Conservation (phyloP, 1,284 basidiomycete species). For the Bjerkandera adusta region DNA sequence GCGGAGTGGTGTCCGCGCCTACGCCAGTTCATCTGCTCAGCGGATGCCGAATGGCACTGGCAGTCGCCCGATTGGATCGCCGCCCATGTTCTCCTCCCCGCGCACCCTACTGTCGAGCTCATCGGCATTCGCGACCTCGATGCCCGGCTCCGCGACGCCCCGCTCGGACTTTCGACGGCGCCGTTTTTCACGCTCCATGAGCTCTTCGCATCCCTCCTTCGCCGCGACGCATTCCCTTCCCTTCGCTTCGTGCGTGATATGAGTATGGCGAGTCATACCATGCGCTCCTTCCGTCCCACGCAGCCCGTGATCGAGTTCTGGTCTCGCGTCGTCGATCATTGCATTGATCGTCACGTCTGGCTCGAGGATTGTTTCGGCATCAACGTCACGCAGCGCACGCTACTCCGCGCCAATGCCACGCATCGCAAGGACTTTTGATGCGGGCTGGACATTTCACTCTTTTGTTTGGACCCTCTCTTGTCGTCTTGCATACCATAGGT, state of each 20-base stretch:
- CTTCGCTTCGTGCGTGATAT: slow-evolving; percentile 64
- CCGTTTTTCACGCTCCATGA: slow-evolving; percentile 65
- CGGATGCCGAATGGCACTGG: slow-evolving; percentile 80
- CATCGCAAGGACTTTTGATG: too few relatives aligned
- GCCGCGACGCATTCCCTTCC: slow-evolving; percentile 56
- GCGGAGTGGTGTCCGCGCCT: slow-evolving; percentile 65
- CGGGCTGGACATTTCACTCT: background rate
- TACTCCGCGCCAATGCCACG: slow-evolving; percentile 29
- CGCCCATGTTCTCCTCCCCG: slow-evolving; percentile 67
- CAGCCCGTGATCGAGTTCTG: slow-evolving; percentile 46
- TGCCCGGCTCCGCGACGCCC: slow-evolving; percentile 48
- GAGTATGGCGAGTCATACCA: slow-evolving; percentile 30
- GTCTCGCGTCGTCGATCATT: slow-evolving; percentile 44
- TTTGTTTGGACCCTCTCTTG: too few relatives aligned
- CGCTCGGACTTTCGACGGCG: slow-evolving; percentile 28
- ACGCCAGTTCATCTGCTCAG: slow-evolving; percentile 65
- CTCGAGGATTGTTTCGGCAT: slow-evolving; percentile 53
- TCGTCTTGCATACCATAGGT: too few relatives aligned
- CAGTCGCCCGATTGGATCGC: slow-evolving; percentile 74
- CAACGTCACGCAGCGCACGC: slow-evolving; percentile 31
- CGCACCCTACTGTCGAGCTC: slow-evolving; percentile 57
- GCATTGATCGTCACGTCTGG: slow-evolving; percentile 48
- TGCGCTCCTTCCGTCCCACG: slow-evolving; percentile 29
- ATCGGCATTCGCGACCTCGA: slow-evolving; percentile 74
- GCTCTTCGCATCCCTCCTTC: slow-evolving; percentile 60